A percentile compares a stretch with the other conserved stretches of the same genome.
These are phyloP conservation scores for Colletotrichum sp. DNA, from an alignment of 2,329 filamentous ascomycete genomes.

Conservation along the genomic window DNA sequence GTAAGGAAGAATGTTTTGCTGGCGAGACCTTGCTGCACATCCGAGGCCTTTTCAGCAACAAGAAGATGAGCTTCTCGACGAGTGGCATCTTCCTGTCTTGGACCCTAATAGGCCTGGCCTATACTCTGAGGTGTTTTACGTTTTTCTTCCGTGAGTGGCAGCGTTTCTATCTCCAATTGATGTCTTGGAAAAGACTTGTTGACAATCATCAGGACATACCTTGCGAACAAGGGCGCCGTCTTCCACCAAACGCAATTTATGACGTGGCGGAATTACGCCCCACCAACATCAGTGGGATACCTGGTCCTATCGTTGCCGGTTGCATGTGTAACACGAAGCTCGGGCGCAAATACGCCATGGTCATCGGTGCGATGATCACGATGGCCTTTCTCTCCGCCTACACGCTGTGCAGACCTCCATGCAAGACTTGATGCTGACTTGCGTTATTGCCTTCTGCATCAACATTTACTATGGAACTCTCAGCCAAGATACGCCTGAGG, in stretches of 20 bases:
- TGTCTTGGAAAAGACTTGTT: neutral
- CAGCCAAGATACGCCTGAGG: neutral
- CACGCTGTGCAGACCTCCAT: neutral
- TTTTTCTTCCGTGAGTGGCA: neutral
- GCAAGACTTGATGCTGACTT: neutral
- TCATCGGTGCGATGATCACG: neutral
- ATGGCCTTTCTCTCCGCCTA: neutral
- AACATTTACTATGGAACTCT: neutral
- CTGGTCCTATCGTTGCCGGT: neutral
- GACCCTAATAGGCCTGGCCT: neutral
- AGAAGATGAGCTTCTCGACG: neutral
- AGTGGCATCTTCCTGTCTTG: neutral
- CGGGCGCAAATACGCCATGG: neutral
- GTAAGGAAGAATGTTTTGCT: neutral
- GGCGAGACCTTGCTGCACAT: neutral
- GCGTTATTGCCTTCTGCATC: neutral
- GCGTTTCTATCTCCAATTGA: neutral
- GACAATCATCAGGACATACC: neutral
- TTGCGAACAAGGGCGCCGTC: neutral
- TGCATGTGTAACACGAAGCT: neutral
- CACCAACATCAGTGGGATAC: neutral
- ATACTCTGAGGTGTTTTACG: neutral
- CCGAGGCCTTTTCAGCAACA: neutral
- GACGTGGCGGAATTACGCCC: neutral
- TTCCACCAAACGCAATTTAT: neutral